Evolutionary conservation across 2,329 filamentous ascomycete species (phyloP).

Genomic region (Cryphonectria nitschkei): DNA sequence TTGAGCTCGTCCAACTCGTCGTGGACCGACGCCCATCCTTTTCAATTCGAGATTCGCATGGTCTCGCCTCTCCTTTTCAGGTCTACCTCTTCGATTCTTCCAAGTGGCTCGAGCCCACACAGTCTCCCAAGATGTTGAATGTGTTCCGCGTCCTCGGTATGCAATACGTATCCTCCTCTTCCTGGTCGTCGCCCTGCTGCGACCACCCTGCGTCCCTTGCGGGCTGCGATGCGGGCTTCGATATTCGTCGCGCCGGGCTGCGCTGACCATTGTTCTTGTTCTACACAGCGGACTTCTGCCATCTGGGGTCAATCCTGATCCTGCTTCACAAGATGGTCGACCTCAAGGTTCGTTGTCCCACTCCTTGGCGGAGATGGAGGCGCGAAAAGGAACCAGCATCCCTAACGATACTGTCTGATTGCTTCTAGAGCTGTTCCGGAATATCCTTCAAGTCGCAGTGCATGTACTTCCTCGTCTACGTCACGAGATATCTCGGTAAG

Average conservation of each 20-base stretch:
- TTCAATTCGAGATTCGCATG: neutral
- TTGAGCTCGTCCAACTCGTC: neutral
- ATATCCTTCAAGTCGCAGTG: conserved; percentile 99
- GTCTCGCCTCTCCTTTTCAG: neutral
- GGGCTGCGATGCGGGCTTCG: conserved; percentile 22
- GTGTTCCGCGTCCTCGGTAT: conserved; percentile 61
- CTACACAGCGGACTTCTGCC: conserved; percentile 87
- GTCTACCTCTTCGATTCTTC: conserved; percentile 9
- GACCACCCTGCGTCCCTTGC: conserved; percentile 24
- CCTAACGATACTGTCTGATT: conserved; percentile 27
- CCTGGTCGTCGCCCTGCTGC: neutral
- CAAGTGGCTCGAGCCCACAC: conserved; percentile 20
- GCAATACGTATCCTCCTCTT: conserved; percentile 31
- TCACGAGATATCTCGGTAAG: conserved; percentile 86
- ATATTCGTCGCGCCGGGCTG: neutral
- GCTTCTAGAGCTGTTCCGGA: conserved; percentile 84
- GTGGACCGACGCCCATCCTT: neutral
- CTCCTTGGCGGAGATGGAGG: neutral
- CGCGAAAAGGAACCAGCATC: conserved; percentile 4
- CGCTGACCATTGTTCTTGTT: conserved; percentile 44
- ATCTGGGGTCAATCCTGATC: conserved; percentile 91
- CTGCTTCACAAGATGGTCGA: conserved; percentile 95
- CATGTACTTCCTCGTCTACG: conserved; percentile 90
- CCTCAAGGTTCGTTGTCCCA: conserved; percentile 71
- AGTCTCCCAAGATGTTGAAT: conserved; percentile 53